Evolutionary conservation across 2,329 filamentous ascomycete species (phyloP).

Genomic region (Cadophora luteo-olivacea): DNA sequence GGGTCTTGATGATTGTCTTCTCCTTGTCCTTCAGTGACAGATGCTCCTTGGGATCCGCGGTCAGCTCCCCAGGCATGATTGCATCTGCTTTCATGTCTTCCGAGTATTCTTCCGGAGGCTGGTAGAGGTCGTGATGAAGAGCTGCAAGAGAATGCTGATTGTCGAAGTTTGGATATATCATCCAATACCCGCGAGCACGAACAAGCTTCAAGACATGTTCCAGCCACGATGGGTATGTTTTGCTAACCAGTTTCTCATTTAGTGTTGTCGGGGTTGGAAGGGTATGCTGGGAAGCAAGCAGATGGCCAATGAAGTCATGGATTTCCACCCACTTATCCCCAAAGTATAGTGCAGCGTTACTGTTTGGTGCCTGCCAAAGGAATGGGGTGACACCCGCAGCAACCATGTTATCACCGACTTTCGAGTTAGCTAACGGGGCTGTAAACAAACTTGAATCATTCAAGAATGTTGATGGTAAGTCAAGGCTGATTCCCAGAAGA

Average conservation of each 20-base stretch:
- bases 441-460: constrained; percentile 64
- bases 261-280: constrained; percentile 50
- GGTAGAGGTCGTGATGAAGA: constrained; percentile 77
- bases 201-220: constrained; percentile 81
- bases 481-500: constrained; percentile 81
- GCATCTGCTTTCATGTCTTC: constrained; percentile 36
- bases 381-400: constrained; percentile 53
- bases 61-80: constrained; percentile 33
- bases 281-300: constrained; percentile 41
- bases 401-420: constrained; percentile 8
- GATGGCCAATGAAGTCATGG: constrained; percentile 73
- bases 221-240: constrained; percentile 75
- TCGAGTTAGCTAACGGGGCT: constrained; percentile 47
- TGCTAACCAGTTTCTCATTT: constrained; percentile 66
- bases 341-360: constrained; percentile 81
- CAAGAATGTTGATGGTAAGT: constrained; percentile 69
- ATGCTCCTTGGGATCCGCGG: constrained; percentile 40
- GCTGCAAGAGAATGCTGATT: constrained; percentile 62
- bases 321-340: constrained; percentile 88
- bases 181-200: constrained; percentile 76
- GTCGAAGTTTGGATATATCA: constrained; percentile 75
- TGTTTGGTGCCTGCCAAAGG: constrained; percentile 84
- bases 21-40: constrained; percentile 40
- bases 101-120: constrained; percentile 72
- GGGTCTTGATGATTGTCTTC: constrained; percentile 51